phyloP scores from a whole-genome alignment of 306 rosid species.

The Acacia acuminata region DNA sequence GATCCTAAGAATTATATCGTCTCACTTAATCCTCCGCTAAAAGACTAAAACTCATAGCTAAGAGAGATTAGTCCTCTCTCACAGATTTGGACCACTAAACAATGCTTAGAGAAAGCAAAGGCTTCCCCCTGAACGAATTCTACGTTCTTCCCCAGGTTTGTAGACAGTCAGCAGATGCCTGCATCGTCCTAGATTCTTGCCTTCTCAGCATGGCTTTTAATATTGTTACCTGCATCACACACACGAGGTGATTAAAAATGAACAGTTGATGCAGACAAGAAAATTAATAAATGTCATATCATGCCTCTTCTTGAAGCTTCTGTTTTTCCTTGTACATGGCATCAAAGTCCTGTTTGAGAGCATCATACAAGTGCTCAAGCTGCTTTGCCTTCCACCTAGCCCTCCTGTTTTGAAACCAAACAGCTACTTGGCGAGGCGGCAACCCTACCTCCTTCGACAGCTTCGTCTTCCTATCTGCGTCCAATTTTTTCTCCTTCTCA shows the following conservation, averaged over 20 bases:
- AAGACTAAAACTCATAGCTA: background rate
- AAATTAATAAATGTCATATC: background rate
- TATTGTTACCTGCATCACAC: background rate
- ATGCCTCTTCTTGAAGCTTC: conserved; percentile 79
- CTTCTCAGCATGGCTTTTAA: background rate
- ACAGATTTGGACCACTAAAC: background rate
- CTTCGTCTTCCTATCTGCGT: conserved; percentile 77
- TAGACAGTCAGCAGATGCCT: background rate
- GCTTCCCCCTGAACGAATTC: background rate
- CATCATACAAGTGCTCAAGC: conserved; percentile 70
- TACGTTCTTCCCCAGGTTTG: background rate
- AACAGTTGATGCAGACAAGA: background rate
- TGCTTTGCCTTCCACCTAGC: conserved; percentile 91
- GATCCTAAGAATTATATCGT: background rate
- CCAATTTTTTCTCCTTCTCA: conserved; percentile 79
- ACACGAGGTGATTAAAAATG: background rate
- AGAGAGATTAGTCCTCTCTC: background rate
- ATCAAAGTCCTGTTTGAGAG: conserved; percentile 75
- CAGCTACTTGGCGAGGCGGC: conserved; percentile 86
- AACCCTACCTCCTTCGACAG: conserved; percentile 76
- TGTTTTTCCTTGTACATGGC: conserved; percentile 61
- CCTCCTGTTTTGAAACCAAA: conserved; percentile 94
- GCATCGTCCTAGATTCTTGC: background rate
- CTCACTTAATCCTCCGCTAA: background rate
- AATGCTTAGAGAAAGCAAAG: background rate